A percentile compares a stretch with the other conserved stretches of the same genome.
Conservation (phyloP, 179 eudicot species). For the Nepenthes alata region DNA sequence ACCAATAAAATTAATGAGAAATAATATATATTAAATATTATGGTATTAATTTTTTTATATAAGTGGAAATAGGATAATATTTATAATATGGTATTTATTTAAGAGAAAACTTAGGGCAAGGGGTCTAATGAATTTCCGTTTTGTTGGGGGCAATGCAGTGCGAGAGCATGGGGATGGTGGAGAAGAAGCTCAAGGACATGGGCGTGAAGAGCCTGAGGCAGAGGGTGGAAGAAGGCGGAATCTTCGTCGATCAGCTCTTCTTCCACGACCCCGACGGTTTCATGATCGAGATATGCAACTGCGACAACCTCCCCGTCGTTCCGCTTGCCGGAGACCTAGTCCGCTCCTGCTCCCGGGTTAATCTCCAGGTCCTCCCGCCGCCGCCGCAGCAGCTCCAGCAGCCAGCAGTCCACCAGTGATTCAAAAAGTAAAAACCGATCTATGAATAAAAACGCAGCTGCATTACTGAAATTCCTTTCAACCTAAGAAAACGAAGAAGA, state of each 20-base stretch:
- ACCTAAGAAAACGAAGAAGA: too few species aligned
- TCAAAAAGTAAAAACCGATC: too few species aligned
- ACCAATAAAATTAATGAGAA: too few species aligned
- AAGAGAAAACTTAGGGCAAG: not conserved
- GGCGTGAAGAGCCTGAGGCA: conserved; percentile 12
- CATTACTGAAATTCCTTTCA: too few species aligned
- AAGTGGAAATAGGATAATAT: too few species aligned
- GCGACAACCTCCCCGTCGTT: conserved; percentile 38
- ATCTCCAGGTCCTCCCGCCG: conserved; percentile 24
- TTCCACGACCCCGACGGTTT: conserved; percentile 48
- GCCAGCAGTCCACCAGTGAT: conserved; percentile 15
- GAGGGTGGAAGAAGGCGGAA: conserved; percentile 33
- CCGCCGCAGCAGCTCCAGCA: conserved; percentile 18
- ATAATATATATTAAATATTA: too few species aligned
- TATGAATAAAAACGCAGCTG: too few species aligned
- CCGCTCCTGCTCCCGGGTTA: conserved; percentile 50
- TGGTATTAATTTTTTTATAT: too few species aligned
- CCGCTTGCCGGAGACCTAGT: conserved; percentile 42
- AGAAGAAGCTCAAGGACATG: conserved; percentile 49
- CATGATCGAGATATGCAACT: conserved; percentile 51
- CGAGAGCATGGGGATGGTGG: conserved; percentile 45
- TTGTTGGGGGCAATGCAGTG: conserved; percentile 20
- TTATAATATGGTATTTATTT: too few species aligned
- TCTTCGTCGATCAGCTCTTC: conserved; percentile 37
- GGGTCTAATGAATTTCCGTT: too few species aligned